phyloP scores from a whole-genome alignment of 306 rosid genomes.

The Vigna trinervia region DNA sequence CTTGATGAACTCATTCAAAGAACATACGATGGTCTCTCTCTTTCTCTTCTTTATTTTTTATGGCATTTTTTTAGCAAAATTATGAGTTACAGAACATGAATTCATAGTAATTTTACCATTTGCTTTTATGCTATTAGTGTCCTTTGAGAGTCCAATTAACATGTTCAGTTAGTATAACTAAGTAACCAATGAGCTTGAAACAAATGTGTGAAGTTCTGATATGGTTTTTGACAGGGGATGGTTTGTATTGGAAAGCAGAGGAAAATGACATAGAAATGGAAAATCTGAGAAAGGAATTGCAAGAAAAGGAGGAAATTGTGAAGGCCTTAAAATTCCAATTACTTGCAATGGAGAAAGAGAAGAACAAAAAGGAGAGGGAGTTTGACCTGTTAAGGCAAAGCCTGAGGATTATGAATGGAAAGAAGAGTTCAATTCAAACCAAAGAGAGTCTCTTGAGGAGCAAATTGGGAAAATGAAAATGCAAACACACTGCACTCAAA shows the following conservation, averaged over 20 bases:
- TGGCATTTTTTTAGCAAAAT: not conserved
- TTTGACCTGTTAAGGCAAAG: constrained; percentile 91
- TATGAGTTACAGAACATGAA: constrained; percentile 1
- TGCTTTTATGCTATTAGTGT: constrained; percentile 13
- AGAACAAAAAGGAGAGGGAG: constrained; percentile 69
- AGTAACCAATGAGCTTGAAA: not conserved
- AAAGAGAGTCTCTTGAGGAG: constrained; percentile 51
- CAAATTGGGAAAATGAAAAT: constrained; percentile 46
- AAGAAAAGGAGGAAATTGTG: constrained; percentile 71
- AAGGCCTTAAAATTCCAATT: constrained; percentile 53
- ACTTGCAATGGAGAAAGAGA: constrained; percentile 64
- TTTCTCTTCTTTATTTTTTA: constrained; percentile 4
- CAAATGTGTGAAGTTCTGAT: not conserved
- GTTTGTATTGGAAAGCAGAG: constrained; percentile 74
- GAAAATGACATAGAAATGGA: constrained; percentile 71
- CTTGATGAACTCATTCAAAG: constrained; percentile 95
- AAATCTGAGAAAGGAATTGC: constrained; percentile 61
- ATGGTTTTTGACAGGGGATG: constrained; percentile 59
- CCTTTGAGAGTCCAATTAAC: not conserved
- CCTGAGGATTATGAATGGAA: constrained; percentile 75
- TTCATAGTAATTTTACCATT: constrained; percentile 7
- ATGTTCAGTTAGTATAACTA: not conserved
- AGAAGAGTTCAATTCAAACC: constrained; percentile 50
- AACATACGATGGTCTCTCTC: constrained; percentile 60
- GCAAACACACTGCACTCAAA: constrained; percentile 30